A percentile compares a stretch with the other conserved stretches of the same genome.
These are phyloP conservation scores for Syncephalastrum contaminatum DNA, from an alignment of 371 early-diverging fungal species.

Conservation along the genomic window DNA sequence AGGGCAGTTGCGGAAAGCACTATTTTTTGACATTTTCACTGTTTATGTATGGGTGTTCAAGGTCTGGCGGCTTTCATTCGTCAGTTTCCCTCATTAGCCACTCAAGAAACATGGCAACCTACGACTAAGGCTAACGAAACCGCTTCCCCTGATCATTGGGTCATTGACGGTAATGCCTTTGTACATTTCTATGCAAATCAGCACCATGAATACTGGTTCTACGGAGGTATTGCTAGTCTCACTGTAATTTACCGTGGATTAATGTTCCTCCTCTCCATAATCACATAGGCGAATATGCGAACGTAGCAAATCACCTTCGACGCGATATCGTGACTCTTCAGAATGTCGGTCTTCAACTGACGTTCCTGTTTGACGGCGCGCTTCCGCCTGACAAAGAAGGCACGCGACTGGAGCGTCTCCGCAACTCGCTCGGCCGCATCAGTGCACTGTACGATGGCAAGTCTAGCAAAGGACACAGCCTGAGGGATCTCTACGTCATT, in stretches of 20 bases:
- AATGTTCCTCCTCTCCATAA: not conserved
- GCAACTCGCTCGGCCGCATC: constrained; percentile 45
- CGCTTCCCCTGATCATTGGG: constrained; percentile 26
- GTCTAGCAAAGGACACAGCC: too few relatives aligned
- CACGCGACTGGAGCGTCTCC: constrained; percentile 50
- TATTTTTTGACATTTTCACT: too few relatives aligned
- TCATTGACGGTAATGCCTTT: constrained; percentile 63
- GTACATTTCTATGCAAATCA: constrained; percentile 51
- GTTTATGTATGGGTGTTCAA: constrained; percentile 32
- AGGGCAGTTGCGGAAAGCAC: too few relatives aligned
- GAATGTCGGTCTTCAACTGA: constrained; percentile 35
- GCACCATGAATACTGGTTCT: constrained; percentile 49
- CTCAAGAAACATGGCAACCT: constrained; percentile 9
- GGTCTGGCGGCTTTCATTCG: constrained; percentile 38
- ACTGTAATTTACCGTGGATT: not conserved
- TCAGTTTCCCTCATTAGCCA: constrained; percentile 20
- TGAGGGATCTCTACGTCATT: constrained; percentile 43
- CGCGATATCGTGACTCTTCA: constrained; percentile 29
- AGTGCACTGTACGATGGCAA: constrained; percentile 18
- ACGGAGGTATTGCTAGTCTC: constrained; percentile 38
- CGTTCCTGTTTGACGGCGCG: constrained; percentile 59
- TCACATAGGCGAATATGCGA: constrained; percentile 39
- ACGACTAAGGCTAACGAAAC: constrained; percentile 4
- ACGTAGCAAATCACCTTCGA: constrained; percentile 29
- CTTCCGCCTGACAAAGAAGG: constrained; percentile 50